These are phyloP conservation scores for Arthrobotrys sphaeroides DNA, from an alignment of 2,329 filamentous ascomycete species.

Conservation along the genomic window DNA sequence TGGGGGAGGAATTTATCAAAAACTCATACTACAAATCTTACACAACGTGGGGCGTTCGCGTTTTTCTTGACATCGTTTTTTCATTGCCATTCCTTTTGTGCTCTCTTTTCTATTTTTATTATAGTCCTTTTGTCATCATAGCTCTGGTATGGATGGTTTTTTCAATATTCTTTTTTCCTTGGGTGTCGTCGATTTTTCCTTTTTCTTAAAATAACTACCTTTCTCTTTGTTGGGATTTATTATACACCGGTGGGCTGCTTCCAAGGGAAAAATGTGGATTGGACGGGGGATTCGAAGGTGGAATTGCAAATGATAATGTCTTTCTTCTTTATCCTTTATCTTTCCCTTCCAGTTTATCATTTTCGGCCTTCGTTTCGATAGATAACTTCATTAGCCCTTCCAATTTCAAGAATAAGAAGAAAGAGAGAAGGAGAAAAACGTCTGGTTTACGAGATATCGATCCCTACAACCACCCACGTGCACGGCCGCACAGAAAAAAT, in stretches of 20 bases:
- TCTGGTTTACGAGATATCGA: too few species aligned
- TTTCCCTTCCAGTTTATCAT: not conserved
- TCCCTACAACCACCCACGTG: too few species aligned
- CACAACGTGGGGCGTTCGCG: conserved; percentile 13
- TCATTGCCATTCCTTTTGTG: not conserved
- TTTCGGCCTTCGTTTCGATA: too few species aligned
- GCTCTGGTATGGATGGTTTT: not conserved
- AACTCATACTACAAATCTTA: not conserved
- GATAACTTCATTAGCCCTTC: too few species aligned
- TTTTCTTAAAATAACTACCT: too few species aligned
- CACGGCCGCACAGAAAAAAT: too few species aligned
- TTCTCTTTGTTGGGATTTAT: too few species aligned
- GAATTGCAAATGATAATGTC: conserved; percentile 19
- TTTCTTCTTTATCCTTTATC: not conserved
- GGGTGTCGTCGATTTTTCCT: not conserved
- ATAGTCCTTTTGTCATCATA: not conserved
- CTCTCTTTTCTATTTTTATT: conserved; percentile 1
- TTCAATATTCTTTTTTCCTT: not conserved
- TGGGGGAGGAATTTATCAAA: not conserved
- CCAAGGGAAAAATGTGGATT: not conserved
- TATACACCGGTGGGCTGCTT: not conserved
- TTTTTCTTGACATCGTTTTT: not conserved
- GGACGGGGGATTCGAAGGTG: too few species aligned
- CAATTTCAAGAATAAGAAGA: too few species aligned
- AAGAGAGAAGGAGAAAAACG: too few species aligned